Percentiles rank a stretch among this genome's conserved stretches.
phyloP scores from a whole-genome alignment of 768 basidiomycete genomes.

The Russula griseocarnosa region DNA sequence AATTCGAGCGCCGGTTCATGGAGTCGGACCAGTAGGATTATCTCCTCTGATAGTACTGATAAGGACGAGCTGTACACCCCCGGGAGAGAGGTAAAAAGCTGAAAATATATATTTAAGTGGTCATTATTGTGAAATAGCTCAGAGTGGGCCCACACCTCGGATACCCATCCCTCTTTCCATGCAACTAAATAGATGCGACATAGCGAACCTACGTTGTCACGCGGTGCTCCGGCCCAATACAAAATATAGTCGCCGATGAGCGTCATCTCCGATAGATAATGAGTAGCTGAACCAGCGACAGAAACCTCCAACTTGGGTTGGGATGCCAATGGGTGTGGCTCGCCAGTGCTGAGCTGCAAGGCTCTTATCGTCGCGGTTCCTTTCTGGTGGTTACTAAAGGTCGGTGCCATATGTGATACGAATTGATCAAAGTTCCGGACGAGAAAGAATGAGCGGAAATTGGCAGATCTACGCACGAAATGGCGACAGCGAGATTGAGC shows the following conservation, averaged over 20 bases:
- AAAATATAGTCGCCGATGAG: conserved; percentile 20
- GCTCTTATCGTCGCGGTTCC: background rate
- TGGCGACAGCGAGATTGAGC: conserved; percentile 11
- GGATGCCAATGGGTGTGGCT: conserved; percentile 15
- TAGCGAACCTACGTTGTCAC: background rate
- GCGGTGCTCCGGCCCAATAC: conserved; percentile 7
- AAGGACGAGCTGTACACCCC: conserved; percentile 10
- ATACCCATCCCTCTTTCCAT: conserved; percentile 20
- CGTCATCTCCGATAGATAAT: conserved; percentile 8
- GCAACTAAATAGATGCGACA: conserved; percentile 15
- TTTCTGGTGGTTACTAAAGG: too few species aligned
- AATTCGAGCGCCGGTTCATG: conserved; percentile 14
- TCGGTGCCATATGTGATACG: conserved; percentile 2
- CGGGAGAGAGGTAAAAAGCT: background rate
- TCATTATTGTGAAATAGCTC: background rate
- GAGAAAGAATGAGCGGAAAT: background rate
- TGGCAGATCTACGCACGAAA: conserved; percentile 8
- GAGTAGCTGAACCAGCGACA: conserved; percentile 6
- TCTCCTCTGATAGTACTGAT: conserved; percentile 10
- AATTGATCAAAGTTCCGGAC: background rate
- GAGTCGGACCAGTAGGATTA: conserved; percentile 10
- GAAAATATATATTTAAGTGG: background rate
- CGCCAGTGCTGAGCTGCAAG: conserved; percentile 15
- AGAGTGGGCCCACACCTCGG: background rate
- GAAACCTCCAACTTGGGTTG: background rate